Conservation (phyloP, 2,329 filamentous ascomycete species). For the Xylaria sp. region DNA sequence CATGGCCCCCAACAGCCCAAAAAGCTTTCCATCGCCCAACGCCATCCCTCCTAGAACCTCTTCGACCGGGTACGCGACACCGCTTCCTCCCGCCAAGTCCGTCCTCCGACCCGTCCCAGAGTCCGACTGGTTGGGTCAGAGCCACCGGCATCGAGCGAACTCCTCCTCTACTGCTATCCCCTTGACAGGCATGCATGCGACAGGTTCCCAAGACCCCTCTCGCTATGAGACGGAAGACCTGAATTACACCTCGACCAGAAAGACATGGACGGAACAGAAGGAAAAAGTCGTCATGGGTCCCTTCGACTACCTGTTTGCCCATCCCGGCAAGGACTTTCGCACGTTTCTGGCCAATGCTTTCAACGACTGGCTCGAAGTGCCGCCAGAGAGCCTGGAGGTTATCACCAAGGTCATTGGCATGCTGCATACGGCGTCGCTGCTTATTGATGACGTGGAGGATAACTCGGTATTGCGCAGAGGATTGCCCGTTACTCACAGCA, state of each 20-base stretch:
- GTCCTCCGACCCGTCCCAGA: slow-evolving; percentile 61
- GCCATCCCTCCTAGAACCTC: slow-evolving; percentile 75
- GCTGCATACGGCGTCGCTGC: slow-evolving; percentile 81
- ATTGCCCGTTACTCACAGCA: slow-evolving; percentile 78
- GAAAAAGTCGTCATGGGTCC: slow-evolving; percentile 77
- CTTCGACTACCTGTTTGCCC: slow-evolving; percentile 77
- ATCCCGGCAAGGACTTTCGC: slow-evolving; percentile 85
- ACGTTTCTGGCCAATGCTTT: slow-evolving; percentile 79
- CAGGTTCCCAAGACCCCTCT: slow-evolving; percentile 50
- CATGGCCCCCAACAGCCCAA: slow-evolving; percentile 24
- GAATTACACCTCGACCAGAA: slow-evolving; percentile 51
- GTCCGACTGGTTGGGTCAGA: slow-evolving; percentile 60
- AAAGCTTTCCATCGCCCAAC: slow-evolving; percentile 56
- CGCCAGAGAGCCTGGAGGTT: slow-evolving; percentile 66
- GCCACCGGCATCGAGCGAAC: slow-evolving; percentile 37
- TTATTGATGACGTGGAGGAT: slow-evolving; percentile 89
- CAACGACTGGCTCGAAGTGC: slow-evolving; percentile 79
- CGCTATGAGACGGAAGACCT: slow-evolving; percentile 60
- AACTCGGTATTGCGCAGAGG: slow-evolving; percentile 75
- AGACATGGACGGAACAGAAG: slow-evolving; percentile 72
- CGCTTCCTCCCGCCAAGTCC: slow-evolving; percentile 39
- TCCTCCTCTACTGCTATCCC: slow-evolving; percentile 26
- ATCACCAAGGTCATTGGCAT: slow-evolving; percentile 82
- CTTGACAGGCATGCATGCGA: slow-evolving; percentile 42
- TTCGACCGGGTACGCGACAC: slow-evolving; percentile 56